A percentile compares a stretch with the other conserved stretches of the same genome.
Evolutionary conservation across 148 eudicot species (phyloP).

Genomic region (Polygonum maritimum): DNA sequence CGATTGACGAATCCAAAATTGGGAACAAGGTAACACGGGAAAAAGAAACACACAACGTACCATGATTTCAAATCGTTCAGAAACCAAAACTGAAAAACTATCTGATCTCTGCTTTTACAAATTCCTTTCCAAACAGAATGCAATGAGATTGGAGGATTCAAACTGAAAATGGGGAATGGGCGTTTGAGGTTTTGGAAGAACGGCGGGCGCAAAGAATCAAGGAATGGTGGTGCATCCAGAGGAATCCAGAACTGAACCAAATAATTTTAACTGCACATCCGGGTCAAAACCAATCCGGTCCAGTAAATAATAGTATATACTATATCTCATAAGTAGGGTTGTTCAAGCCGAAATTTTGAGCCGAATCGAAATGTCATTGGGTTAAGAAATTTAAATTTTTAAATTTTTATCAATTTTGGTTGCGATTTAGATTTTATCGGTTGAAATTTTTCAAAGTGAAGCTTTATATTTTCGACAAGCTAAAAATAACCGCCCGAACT

Average conservation of each 20-base stretch:
- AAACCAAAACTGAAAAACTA: not conserved
- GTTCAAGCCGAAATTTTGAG: no score
- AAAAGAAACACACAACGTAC: not conserved
- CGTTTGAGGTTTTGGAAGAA: not conserved
- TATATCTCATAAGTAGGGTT: no score
- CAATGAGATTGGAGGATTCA: not conserved
- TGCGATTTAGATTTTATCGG: no score
- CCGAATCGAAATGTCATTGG: no score
- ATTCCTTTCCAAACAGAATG: not conserved
- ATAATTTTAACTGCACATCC: not conserved
- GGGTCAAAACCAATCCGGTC: not conserved
- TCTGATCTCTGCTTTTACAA: not conserved
- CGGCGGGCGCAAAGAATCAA: not conserved
- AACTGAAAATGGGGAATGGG: not conserved
- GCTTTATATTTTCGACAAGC: no score
- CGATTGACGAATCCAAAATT: not conserved
- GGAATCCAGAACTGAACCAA: not conserved
- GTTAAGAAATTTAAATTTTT: no score
- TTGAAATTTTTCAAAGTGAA: no score
- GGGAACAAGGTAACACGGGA: not conserved
- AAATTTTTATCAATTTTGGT: no score
- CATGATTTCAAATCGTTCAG: not conserved
- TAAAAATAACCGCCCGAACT: no score
- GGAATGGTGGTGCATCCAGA: not conserved
- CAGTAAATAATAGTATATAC: not conserved